These are phyloP conservation scores for Lumnitzera racemosa DNA, from an alignment of 345 rosid genomes.

Conservation along the genomic window DNA sequence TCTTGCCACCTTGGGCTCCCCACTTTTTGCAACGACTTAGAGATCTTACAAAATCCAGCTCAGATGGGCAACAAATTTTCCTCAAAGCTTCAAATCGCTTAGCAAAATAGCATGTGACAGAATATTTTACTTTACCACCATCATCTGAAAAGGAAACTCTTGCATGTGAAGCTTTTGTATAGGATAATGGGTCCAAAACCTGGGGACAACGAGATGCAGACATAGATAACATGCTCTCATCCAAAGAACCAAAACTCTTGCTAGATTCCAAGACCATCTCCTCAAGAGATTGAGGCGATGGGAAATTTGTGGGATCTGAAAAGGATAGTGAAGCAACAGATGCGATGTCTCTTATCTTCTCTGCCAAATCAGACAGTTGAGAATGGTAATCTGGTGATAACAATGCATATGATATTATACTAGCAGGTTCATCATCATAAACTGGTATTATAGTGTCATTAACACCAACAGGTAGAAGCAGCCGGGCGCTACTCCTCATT, in stretches of 20 bases:
- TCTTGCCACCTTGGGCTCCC: constrained; percentile 99
- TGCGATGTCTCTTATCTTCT: constrained; percentile 35
- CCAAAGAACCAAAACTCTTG: constrained; percentile 50
- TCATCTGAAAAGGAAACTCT: constrained; percentile 69
- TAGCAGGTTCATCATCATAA: constrained; percentile 96
- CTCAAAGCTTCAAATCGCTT: constrained; percentile 79
- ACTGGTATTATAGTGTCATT: constrained; percentile 77
- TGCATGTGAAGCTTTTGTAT: constrained; percentile 60
- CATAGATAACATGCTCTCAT: constrained; percentile 48
- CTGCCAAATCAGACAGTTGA: constrained; percentile 43
- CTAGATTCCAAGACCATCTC: constrained; percentile 39
- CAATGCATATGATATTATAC: constrained; percentile 80
- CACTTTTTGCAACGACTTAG: constrained; percentile 97
- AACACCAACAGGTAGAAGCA: constrained; percentile 66
- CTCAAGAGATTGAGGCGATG: constrained; percentile 37
- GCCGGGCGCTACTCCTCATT: constrained; percentile 57
- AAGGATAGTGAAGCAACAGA: constrained; percentile 36
- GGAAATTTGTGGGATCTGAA: constrained; percentile 31
- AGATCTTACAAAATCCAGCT: constrained; percentile 79
- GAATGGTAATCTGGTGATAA: constrained; percentile 55
- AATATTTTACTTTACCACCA: constrained; percentile 64
- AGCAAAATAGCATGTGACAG: constrained; percentile 83
- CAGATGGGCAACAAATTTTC: constrained; percentile 77
- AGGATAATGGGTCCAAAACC: constrained; percentile 57
- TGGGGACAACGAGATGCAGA: constrained; percentile 54